Base-by-base conservation (phyloP, 768 basidiomycete species). In the Leccinum ochraceum region DNA sequence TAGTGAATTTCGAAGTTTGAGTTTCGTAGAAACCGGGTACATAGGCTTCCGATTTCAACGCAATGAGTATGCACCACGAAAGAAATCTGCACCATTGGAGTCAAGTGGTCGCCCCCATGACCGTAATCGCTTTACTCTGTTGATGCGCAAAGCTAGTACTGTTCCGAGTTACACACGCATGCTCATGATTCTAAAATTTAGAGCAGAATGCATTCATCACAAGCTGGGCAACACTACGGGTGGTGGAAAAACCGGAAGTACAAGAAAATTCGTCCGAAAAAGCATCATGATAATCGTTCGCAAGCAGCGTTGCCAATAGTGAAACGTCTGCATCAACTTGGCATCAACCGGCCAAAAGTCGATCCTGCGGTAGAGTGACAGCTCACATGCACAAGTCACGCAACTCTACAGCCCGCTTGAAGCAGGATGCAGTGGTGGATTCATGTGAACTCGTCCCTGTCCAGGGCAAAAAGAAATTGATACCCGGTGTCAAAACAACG, bases 401-500 rank as follows among this genome's bases (percentile, higher is more conserved):
- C 49, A 24, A 53, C 60, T 30, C 28, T 32, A 17, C 63, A 49
- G 10, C 22, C 39, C 54, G 54, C 60, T 54, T 65, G 63, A 66
- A 65, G 59, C 55, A 54, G 46, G 11, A 39, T 20, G 44, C 44
- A 32, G 55, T 56, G 14, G 49, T 55, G 28, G 50, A 53, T 28
- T 48, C 56, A 46, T 42, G 26, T 48, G 30, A 30, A 37, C 24
- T 44, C 36, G 55, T 57, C 64, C 53, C 56, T 51, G 30, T 46
- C n/a, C 51, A 32, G 8, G 54, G 37, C 48, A 44, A 58, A 57
- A 60, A 48, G 32, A 53, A 39, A 51, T 58, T 39, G 34, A 51
- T 36, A 22, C 37, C 58, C 44, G 69, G 42, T 60, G 58, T 56
- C 60, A 60, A 56, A 61, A 46, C 22, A 37, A 57, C 22, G 53